These are phyloP conservation scores for Raffaelea ambrosiae DNA, from an alignment of 2,329 filamentous ascomycete genomes.

Conservation along the genomic window DNA sequence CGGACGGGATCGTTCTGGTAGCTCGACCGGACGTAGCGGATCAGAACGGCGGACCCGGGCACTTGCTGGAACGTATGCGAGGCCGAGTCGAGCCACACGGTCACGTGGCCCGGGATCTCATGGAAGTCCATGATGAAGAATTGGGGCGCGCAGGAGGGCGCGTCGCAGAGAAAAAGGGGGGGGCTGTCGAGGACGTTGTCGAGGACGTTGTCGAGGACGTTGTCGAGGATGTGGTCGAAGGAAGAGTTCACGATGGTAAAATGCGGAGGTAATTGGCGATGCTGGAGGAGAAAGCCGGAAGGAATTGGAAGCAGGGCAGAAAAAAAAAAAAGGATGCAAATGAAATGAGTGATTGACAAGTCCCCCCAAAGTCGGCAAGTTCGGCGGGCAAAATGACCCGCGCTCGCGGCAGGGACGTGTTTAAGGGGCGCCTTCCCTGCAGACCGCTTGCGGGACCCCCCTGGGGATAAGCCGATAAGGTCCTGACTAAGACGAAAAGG, in stretches of 20 bases:
- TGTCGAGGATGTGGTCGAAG: too few relatives aligned
- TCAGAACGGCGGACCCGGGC: constrained; percentile 86
- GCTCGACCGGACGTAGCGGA: constrained; percentile 92
- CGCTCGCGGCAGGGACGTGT: neutral
- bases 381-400: neutral
- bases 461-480: too few relatives aligned
- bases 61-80: constrained; percentile 73
- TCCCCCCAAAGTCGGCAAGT: too few relatives aligned
- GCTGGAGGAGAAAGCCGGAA: too few relatives aligned
- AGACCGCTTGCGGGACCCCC: neutral
- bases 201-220: too few relatives aligned
- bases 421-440: neutral
- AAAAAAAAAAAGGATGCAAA: too few relatives aligned
- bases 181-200: neutral
- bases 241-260: too few relatives aligned
- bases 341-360: too few relatives aligned
- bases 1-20: constrained; percentile 96
- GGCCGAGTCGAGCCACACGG: constrained; percentile 42
- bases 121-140: constrained; percentile 49
- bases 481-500: neutral
- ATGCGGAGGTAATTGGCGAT: too few relatives aligned
- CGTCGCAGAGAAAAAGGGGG: neutral
- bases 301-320: too few relatives aligned
- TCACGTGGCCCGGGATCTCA: constrained; percentile 46
- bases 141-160: too few relatives aligned